Conservation (phyloP, 345 rosid genomes). For the Camelina hispida region DNA sequence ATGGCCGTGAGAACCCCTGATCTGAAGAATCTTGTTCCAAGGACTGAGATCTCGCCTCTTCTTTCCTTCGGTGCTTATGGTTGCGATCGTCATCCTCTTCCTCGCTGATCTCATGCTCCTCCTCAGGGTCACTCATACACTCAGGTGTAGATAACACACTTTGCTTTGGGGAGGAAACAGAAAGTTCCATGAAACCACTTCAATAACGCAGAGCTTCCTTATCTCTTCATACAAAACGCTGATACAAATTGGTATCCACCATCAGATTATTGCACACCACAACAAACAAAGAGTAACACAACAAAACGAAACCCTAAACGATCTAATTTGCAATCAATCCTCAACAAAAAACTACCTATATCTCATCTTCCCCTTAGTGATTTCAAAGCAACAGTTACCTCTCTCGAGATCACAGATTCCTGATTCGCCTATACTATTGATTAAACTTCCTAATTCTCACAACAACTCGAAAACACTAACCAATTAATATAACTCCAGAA, state of each 20-base stretch:
- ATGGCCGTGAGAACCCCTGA: conserved; percentile 60
- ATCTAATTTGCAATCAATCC: conserved; percentile 9
- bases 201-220: conserved; percentile 27
- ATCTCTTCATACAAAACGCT: conserved; percentile 41
- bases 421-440: conserved; percentile 1
- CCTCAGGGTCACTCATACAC: conserved; percentile 78
- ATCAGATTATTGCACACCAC: conserved; percentile 26
- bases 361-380: conserved; percentile 2
- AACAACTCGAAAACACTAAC: conserved; percentile 6
- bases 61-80: conserved; percentile 96
- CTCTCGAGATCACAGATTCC: conserved; percentile 16
- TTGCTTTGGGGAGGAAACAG: conserved; percentile 70
- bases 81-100: conserved; percentile 98
- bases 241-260: conserved; percentile 27
- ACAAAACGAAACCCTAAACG: conserved; percentile 9
- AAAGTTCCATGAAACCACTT: conserved; percentile 67
- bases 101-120: conserved; percentile 94
- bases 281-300: conserved; percentile 28
- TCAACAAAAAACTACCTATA: not conserved
- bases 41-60: conserved; percentile 74
- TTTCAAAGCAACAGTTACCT: not conserved
- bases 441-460: conserved; percentile 15
- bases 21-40: conserved; percentile 70
- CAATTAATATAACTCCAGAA: not conserved
- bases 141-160: conserved; percentile 68